Evolutionary conservation across 257 asterid species (phyloP), one percentile per base, ranked within the genome.

Genomic region (Prunella vulgaris): DNA sequence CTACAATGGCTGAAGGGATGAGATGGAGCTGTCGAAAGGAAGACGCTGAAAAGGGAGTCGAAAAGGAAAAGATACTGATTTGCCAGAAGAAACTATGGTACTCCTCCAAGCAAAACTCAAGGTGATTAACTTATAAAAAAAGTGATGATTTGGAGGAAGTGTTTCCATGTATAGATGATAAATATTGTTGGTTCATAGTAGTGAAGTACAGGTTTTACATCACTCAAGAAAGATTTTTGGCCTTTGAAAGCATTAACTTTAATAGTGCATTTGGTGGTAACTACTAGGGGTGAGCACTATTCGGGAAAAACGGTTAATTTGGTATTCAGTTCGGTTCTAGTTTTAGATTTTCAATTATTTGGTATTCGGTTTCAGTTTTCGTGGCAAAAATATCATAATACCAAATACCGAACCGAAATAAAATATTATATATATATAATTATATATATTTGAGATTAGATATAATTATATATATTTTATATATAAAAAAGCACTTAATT

Each of bases 1-100:
- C 88, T 20, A 73, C 85, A 10, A 37, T 86, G 22, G 99, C 87
- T 4, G 83, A 88, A 71, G 98, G 97, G 57, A 84, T 94, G 96
- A 83, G 74, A 82, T 94, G 99, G 99, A 81, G 88, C 14, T 94
- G 99, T 51, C 95, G 85, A 14, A 81, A 85, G 80, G 99, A 87
- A 77, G 86, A 78, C 0, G 85, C 96, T 0, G 99, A 91, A 30
- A 74, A 77, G 10, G 87, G 84, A 0, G 84, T 60, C 5, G 86
- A 71, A 32, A 84, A 83, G 42, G 98, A 94, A 35, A 94, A 84
- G 81, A 46, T 91, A 46, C 30, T 94, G 86, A 75, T 94, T 62
- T 94, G 99, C 91, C 98, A 91, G 87, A 94, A 91, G 92, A 89
- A 89, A 60, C 88, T 91, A 14, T 91, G 99, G 98, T 83, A 94